Conservation (phyloP, 352 stramenopile species). For the Ophiocytium majus region DNA sequence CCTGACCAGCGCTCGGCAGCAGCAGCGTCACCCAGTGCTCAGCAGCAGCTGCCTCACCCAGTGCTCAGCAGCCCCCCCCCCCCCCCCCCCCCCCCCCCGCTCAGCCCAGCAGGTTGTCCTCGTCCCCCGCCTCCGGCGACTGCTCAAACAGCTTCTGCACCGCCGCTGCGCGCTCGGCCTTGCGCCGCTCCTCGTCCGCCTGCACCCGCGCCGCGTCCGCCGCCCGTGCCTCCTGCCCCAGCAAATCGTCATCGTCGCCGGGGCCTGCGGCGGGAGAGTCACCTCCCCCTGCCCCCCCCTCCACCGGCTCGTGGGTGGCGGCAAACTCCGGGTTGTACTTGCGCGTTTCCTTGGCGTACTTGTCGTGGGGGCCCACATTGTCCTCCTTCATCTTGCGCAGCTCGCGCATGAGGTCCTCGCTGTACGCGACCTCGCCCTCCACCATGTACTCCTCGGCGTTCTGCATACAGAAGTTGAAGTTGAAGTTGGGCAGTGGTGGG, state of each 20-base stretch:
- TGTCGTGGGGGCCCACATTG: slow-evolving; percentile 25
- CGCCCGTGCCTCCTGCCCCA: neutral
- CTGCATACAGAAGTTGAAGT: neutral
- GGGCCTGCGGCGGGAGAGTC: no score
- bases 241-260: slow-evolving; percentile 15
- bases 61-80: no score
- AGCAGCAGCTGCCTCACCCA: no score
- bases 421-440: slow-evolving; percentile 20
- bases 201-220: neutral
- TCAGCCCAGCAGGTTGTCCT: neutral
- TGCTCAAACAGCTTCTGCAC: slow-evolving; percentile 18
- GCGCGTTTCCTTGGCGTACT: slow-evolving; percentile 54
- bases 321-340: slow-evolving; percentile 55
- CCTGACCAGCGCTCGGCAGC: no score
- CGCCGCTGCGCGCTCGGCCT: neutral
- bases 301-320: slow-evolving; percentile 24
- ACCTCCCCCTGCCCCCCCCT: neutral
- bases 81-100: no score
- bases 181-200: neutral
- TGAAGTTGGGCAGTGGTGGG: no score
- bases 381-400: slow-evolving; percentile 13
- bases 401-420: slow-evolving; percentile 28
- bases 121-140: neutral
- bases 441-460: slow-evolving; percentile 23
- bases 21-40: no score